A percentile compares a stretch with the other conserved stretches of the same genome.
Evolutionary conservation across 768 basidiomycete genomes (phyloP).

Genomic region (Lactarius sp.): DNA sequence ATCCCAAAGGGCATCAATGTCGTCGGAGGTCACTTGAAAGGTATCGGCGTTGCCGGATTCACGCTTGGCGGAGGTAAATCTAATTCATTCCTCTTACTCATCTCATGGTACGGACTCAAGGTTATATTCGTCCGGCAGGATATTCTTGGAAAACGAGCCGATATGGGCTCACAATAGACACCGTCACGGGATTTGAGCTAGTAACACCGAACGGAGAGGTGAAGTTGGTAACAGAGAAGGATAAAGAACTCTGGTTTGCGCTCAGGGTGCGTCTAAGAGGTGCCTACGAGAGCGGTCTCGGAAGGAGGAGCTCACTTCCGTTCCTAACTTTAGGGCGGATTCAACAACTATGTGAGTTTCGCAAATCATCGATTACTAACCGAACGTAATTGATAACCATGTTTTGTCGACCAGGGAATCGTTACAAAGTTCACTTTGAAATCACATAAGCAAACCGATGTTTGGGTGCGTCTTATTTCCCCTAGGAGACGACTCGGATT

Average conservation of each 20-base stretch:
- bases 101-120: neutral
- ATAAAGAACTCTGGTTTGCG: slow-evolving; percentile 21
- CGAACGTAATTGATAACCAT: neutral
- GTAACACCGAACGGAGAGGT: slow-evolving; percentile 25
- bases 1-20: slow-evolving; percentile 23
- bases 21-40: slow-evolving; percentile 23
- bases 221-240: slow-evolving; percentile 15
- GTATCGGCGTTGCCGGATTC: slow-evolving; percentile 27
- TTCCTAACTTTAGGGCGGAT: slow-evolving; percentile 8
- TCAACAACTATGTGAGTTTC: slow-evolving; percentile 16
- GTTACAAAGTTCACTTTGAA: slow-evolving; percentile 20
- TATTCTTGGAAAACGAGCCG: slow-evolving; percentile 24
- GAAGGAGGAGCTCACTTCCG: neutral
- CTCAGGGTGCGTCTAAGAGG: slow-evolving; percentile 1
- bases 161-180: slow-evolving; percentile 26
- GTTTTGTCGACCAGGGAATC: slow-evolving; percentile 5
- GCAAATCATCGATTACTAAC: neutral
- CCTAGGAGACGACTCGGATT: neutral
- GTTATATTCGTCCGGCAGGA: neutral
- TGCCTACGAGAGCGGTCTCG: too few relatives aligned
- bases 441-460: slow-evolving; percentile 8
- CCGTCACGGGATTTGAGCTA: slow-evolving; percentile 23
- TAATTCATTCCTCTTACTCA: too few relatives aligned
- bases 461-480: slow-evolving; percentile 12
- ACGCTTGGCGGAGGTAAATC: slow-evolving; percentile 23